Evolutionary conservation across 2,329 filamentous ascomycete genomes (phyloP).

Genomic region (Pseudogymnoascus sp.): DNA sequence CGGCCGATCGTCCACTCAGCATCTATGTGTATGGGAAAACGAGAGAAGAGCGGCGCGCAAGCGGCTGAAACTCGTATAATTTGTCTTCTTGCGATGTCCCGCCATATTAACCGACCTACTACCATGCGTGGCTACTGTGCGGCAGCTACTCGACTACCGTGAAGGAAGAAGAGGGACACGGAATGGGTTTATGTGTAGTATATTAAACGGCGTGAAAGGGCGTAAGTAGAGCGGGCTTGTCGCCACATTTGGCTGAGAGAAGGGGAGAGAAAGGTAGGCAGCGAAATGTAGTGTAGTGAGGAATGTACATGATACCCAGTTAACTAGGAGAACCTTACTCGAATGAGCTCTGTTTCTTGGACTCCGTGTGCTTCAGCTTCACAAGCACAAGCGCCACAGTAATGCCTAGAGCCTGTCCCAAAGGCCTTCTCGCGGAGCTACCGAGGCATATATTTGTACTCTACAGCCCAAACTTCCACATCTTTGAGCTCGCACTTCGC

Average conservation of each 20-base stretch:
- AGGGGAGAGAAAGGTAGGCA: neutral
- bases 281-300: neutral
- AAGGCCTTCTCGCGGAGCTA: neutral
- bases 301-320: constrained; percentile 7
- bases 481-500: neutral
- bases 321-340: neutral
- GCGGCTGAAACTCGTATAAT: neutral
- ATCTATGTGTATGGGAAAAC: neutral
- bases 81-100: neutral
- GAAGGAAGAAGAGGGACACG: neutral
- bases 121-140: neutral
- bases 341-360: neutral
- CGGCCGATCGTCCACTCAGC: neutral
- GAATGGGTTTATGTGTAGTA: neutral
- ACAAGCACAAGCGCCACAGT: neutral
- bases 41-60: neutral
- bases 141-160: neutral
- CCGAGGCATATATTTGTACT: neutral
- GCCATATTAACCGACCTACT: neutral
- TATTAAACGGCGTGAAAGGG: neutral
- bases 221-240: neutral
- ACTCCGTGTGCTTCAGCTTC: neutral
- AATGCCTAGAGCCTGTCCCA: neutral
- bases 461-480: neutral
- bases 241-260: neutral